Conservation (phyloP, 2,329 filamentous ascomycete species). For the Fusarium tupiense region DNA sequence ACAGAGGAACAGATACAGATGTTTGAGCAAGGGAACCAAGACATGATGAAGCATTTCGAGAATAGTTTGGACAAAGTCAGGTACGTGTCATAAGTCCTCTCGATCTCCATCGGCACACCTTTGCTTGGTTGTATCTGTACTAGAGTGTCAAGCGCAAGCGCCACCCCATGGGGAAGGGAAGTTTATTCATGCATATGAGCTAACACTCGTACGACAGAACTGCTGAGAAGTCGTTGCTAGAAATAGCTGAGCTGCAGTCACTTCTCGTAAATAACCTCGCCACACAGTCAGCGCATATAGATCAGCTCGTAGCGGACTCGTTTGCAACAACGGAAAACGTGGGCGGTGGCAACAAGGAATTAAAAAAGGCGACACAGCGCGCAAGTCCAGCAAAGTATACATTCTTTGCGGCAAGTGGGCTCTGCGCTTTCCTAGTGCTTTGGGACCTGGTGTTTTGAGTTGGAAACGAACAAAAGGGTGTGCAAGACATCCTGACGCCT, state of each 20-base stretch:
- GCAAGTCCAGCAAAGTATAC: conserved; percentile 79
- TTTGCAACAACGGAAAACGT: conserved; percentile 86
- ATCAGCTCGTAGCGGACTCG: conserved; percentile 87
- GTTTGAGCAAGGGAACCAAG: conserved; percentile 92
- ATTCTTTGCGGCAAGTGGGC: conserved; percentile 80
- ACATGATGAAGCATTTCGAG: conserved; percentile 93
- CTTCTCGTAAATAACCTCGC: conserved; percentile 87
- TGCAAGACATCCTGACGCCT: background rate
- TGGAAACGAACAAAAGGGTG: background rate
- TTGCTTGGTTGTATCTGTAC: conserved; percentile 7
- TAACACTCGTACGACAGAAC: conserved; percentile 62
- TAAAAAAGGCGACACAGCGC: conserved; percentile 82
- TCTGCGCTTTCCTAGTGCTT: conserved; percentile 78
- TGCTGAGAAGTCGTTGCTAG: conserved; percentile 88
- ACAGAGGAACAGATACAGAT: conserved; percentile 89
- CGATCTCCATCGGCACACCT: conserved; percentile 1
- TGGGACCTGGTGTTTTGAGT: conserved; percentile 75
- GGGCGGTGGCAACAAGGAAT: conserved; percentile 86
- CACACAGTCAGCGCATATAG: conserved; percentile 88
- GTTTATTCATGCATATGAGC: conserved; percentile 12
- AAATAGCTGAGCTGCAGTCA: conserved; percentile 92
- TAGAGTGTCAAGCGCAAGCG: conserved; percentile 3
- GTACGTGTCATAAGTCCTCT: conserved; percentile 61
- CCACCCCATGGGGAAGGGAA: conserved; percentile 5
- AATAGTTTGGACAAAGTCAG: conserved; percentile 93